These are phyloP conservation scores for Hypocrella siamensis DNA, from an alignment of 2,329 filamentous ascomycete species.

Conservation along the genomic window DNA sequence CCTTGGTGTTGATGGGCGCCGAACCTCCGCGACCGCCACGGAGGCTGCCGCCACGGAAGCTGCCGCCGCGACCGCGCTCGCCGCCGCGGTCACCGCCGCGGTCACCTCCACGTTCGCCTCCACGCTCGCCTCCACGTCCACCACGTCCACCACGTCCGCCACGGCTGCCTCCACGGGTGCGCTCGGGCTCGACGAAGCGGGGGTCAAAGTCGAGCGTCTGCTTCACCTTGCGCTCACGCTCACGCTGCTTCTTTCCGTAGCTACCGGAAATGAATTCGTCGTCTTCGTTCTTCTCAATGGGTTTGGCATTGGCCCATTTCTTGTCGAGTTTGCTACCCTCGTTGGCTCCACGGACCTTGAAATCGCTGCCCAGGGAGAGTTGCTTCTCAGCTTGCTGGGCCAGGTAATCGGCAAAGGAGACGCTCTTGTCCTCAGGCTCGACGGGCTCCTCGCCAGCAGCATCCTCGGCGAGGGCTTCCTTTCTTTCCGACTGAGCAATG, in stretches of 20 bases:
- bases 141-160: constrained; percentile 36
- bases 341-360: constrained; percentile 77
- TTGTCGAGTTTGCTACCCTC: constrained; percentile 78
- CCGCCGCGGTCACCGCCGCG: constrained; percentile 34
- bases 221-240: constrained; percentile 89
- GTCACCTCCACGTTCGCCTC: constrained; percentile 31
- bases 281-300: constrained; percentile 46
- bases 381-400: constrained; percentile 61
- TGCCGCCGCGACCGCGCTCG: constrained; percentile 26
- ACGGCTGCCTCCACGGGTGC: constrained; percentile 36
- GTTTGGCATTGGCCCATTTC: constrained; percentile 83
- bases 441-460: constrained; percentile 28
- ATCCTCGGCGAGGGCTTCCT: constrained; percentile 44
- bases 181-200: constrained; percentile 58
- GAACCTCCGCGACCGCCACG: constrained; percentile 25
- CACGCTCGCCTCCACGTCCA: constrained; percentile 31
- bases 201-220: constrained; percentile 77
- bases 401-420: constrained; percentile 82
- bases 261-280: constrained; percentile 65
- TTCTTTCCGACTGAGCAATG: constrained; percentile 75
- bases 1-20: constrained; percentile 37
- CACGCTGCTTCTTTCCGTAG: constrained; percentile 64
- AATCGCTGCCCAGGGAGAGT: constrained; percentile 44
- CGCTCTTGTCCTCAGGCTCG: constrained; percentile 70
- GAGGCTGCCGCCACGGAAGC: constrained; percentile 23